phyloP scores from a whole-genome alignment of 1,284 basidiomycete species.

The Pholiota adiposa region DNA sequence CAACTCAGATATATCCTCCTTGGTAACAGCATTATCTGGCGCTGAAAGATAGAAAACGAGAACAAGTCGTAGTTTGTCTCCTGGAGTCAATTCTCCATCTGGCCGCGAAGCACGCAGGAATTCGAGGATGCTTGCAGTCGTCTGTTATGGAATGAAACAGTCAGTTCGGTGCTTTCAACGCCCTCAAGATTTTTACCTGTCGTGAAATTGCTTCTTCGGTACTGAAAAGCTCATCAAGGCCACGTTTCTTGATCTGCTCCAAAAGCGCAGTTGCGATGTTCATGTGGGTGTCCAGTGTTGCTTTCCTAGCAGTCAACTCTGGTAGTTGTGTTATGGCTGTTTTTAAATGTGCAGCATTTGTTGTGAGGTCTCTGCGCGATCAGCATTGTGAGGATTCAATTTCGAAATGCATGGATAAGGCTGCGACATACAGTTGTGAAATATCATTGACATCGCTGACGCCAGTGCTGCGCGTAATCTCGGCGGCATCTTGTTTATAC shows the following conservation, averaged over 20 bases:
- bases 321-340: conserved; percentile 98
- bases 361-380: conserved; percentile 78
- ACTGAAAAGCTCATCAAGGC: conserved; percentile 96
- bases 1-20: conserved; percentile 87
- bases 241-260: conserved; percentile 95
- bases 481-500: conserved; percentile 97
- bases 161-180: background rate
- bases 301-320: conserved; percentile 95
- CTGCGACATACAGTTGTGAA: conserved; percentile 75
- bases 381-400: background rate
- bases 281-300: conserved; percentile 98
- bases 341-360: conserved; percentile 95
- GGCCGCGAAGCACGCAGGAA: conserved; percentile 72
- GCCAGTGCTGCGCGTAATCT: conserved; percentile 95
- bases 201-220: conserved; percentile 91
- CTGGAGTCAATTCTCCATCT: conserved; percentile 68
- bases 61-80: conserved; percentile 93
- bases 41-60: conserved; percentile 93
- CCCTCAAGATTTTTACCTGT: conserved; percentile 53
- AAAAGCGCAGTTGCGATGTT: conserved; percentile 97
- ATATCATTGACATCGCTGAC: conserved; percentile 97
- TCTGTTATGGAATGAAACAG: conserved; percentile 44
- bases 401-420: background rate
- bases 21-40: conserved; percentile 78
- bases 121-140: conserved; percentile 82